A percentile compares a stretch with the other conserved stretches of the same genome.
These are phyloP conservation scores for Starmerella riodocensis DNA, from an alignment of 805 yeast species.

Conservation along the genomic window DNA sequence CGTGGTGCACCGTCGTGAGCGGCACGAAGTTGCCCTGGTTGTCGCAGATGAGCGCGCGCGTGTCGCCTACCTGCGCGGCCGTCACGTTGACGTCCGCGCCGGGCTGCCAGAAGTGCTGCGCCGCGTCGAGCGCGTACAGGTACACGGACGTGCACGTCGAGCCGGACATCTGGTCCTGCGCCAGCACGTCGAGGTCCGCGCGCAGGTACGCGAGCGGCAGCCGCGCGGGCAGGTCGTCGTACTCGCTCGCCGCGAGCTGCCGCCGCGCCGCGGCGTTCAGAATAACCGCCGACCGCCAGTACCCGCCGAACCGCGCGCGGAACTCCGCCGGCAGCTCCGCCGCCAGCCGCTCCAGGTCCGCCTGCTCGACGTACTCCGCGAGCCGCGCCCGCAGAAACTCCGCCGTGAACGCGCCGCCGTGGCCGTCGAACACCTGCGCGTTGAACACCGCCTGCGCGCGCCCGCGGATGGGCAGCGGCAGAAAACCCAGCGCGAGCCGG, in stretches of 20 bases:
- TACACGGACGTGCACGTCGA: conserved; percentile 61
- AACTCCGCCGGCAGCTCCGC: conserved; percentile 41
- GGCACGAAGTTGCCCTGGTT: conserved; percentile 64
- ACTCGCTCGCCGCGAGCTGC: conserved; percentile 27
- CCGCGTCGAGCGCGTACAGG: conserved; percentile 36
- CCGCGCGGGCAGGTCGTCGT: conserved; percentile 48
- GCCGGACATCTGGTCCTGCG: conserved; percentile 32
- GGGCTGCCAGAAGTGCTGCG: conserved; percentile 43
- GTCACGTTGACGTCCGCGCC: conserved; percentile 52
- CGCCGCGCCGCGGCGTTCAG: conserved; percentile 27
- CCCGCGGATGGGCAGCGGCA: conserved; percentile 29
- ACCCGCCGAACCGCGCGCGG: conserved; percentile 51
- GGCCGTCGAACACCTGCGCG: conserved; percentile 82
- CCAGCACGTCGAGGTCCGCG: conserved; percentile 48
- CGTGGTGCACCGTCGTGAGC: conserved; percentile 73
- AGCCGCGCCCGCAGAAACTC: conserved; percentile 44
- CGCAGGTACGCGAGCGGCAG: conserved; percentile 51
- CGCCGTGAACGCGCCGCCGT: conserved; percentile 75
- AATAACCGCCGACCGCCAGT: conserved; percentile 50
- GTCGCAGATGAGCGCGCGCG: conserved; percentile 77
- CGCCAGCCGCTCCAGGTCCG: conserved; percentile 28
- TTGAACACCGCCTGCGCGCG: conserved; percentile 39
- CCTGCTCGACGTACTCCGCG: conserved; percentile 38
- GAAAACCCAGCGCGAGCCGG: conserved; percentile 50
- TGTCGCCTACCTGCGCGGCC: conserved; percentile 87